phyloP scores from a whole-genome alignment of 176 grass and related monocot species.

The Raddia guianensis region DNA sequence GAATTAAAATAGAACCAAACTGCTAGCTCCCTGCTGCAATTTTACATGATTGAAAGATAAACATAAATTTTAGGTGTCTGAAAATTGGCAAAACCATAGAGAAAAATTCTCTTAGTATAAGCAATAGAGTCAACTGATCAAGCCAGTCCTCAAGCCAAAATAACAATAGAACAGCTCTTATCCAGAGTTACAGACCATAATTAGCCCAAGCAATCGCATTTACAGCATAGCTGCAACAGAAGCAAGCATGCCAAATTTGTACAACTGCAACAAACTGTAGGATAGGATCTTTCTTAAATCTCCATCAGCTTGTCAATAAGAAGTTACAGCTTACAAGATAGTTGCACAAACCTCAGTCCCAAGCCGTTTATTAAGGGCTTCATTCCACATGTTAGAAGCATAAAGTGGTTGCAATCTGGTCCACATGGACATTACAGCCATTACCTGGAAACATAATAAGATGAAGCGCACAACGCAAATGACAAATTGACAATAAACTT shows the following conservation, averaged over 20 bases:
- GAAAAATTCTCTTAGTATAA: background rate
- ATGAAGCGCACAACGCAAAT: background rate
- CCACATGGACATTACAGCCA: conserved; percentile 99
- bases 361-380: conserved; percentile 96
- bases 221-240: background rate
- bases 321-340: background rate
- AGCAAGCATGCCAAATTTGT: background rate
- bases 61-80: too few relatives aligned
- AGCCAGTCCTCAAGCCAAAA: background rate
- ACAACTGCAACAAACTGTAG: background rate
- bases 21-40: background rate
- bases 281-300: background rate
- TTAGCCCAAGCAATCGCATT: background rate
- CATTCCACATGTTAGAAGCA: conserved; percentile 99
- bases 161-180: background rate
- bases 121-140: background rate
- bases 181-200: background rate
- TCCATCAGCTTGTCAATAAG: background rate
- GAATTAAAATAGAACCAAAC: background rate
- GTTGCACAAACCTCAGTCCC: conserved; percentile 76
- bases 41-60: too few relatives aligned
- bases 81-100: background rate
- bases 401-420: conserved; percentile 91
- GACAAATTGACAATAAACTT: conserved; percentile 2
- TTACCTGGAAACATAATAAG: conserved; percentile 68